Conservation (phyloP, 2,329 filamentous ascomycete species). For the Xylaria sp. region DNA sequence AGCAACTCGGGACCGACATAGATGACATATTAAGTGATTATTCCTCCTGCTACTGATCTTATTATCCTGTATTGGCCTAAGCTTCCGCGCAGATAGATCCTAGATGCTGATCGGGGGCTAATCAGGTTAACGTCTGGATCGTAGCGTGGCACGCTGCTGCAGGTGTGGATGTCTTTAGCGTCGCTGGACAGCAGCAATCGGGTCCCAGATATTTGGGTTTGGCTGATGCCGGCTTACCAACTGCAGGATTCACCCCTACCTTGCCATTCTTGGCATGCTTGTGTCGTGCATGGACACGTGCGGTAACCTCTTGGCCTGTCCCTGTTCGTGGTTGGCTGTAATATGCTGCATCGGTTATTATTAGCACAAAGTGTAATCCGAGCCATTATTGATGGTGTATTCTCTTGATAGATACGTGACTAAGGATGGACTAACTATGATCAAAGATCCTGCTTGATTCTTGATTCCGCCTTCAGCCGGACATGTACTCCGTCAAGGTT, state of each 20-base stretch:
- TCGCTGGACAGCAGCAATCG: not conserved
- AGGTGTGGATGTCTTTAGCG: not conserved
- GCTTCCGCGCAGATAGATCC: not conserved
- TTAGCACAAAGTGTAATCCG: not conserved
- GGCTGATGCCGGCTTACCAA: not conserved
- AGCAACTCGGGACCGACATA: not conserved
- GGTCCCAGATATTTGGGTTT: slow-evolving; percentile 8
- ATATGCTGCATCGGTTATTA: not conserved
- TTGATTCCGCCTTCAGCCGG: not conserved
- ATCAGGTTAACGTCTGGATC: not conserved
- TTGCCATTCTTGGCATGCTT: not conserved
- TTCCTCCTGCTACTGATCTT: no score
- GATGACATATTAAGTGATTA: no score
- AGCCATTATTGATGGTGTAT: not conserved
- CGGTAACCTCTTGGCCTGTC: not conserved
- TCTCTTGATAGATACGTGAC: not conserved
- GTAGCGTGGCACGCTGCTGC: no score
- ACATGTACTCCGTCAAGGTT: not conserved
- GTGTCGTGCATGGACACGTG: slow-evolving; percentile 28
- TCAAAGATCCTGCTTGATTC: not conserved
- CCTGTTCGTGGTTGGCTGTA: not conserved
- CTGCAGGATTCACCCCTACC: not conserved
- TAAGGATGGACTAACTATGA: not conserved
- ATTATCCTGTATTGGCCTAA: not conserved
- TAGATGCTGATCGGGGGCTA: not conserved